phyloP scores from a whole-genome alignment of 2,329 filamentous ascomycete species.

The Graphium sp. region DNA sequence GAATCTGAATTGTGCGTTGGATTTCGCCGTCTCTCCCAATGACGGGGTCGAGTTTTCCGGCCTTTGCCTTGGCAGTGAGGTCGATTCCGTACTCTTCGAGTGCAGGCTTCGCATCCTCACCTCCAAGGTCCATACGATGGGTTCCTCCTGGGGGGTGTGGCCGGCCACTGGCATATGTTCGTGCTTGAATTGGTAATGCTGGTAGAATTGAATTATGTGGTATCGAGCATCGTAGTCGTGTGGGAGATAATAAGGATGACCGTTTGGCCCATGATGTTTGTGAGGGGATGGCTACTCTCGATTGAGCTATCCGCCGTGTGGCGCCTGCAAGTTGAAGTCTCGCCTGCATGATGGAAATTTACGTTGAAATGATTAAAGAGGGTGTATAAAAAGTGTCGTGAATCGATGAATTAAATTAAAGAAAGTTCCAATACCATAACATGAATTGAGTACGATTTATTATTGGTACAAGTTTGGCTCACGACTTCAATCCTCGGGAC shows the following conservation, averaged over 20 bases:
- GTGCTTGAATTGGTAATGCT: slow-evolving; percentile 10
- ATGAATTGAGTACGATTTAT: not conserved
- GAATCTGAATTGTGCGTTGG: slow-evolving; percentile 81
- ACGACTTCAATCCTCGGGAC: too few relatives aligned
- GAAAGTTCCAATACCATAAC: not conserved
- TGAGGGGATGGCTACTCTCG: too few relatives aligned
- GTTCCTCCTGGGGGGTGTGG: slow-evolving; percentile 84
- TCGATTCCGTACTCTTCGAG: slow-evolving; percentile 86
- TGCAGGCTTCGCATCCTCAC: slow-evolving; percentile 62
- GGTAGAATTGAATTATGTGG: too few relatives aligned
- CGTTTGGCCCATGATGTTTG: too few relatives aligned
- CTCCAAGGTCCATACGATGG: slow-evolving; percentile 81
- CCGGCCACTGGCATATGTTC: slow-evolving; percentile 51
- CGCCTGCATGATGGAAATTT: slow-evolving; percentile 23
- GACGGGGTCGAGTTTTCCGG: slow-evolving; percentile 87
- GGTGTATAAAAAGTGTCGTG: slow-evolving; percentile 1
- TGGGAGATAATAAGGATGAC: too few relatives aligned
- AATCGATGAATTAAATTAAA: not conserved
- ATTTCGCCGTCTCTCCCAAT: slow-evolving; percentile 89
- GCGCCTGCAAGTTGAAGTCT: slow-evolving; percentile 20
- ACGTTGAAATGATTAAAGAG: not conserved
- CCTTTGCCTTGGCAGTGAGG: slow-evolving; percentile 67
- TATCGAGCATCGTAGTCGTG: too few relatives aligned
- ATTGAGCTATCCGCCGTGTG: slow-evolving; percentile 19
- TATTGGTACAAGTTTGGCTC: too few relatives aligned